A percentile compares a stretch with the other conserved stretches of the same genome.
These are phyloP conservation scores for Glonium stellatum DNA, from an alignment of 495 filamentous ascomycete genomes.

Conservation along the genomic window DNA sequence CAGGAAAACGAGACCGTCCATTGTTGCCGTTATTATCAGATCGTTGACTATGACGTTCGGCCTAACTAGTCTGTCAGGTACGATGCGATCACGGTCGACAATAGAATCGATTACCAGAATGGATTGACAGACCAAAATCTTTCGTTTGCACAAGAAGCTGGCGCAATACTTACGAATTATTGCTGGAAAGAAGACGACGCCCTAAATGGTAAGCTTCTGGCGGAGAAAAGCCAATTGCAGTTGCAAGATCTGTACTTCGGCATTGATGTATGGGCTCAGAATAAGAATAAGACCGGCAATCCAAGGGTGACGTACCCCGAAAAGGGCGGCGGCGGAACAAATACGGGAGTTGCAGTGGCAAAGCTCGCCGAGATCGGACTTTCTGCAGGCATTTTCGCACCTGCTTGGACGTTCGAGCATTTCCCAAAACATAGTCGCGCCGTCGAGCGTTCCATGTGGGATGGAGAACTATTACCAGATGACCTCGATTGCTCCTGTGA, in stretches of 20 bases:
- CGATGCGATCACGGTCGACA: slow-evolving; percentile 35
- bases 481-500: slow-evolving; percentile 28
- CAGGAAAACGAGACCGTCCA: too few species aligned
- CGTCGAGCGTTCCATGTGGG: slow-evolving; percentile 39
- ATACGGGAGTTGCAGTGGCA: slow-evolving; percentile 34
- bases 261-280: slow-evolving; percentile 35
- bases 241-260: slow-evolving; percentile 34
- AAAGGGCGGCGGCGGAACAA: slow-evolving; percentile 26
- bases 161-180: slow-evolving; percentile 41
- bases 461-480: slow-evolving; percentile 27
- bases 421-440: slow-evolving; percentile 31
- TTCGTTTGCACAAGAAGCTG: slow-evolving; percentile 31
- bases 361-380: slow-evolving; percentile 28
- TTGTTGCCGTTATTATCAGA: neutral
- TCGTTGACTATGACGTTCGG: neutral
- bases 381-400: slow-evolving; percentile 40
- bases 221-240: slow-evolving; percentile 15
- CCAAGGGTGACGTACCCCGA: slow-evolving; percentile 28
- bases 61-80: neutral
- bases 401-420: slow-evolving; percentile 44
- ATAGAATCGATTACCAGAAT: slow-evolving; percentile 41
- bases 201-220: slow-evolving; percentile 24
- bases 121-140: slow-evolving; percentile 35
- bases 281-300: slow-evolving; percentile 7
- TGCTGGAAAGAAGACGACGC: slow-evolving; percentile 33